Base-by-base conservation (phyloP, 2,329 filamentous ascomycete genomes). In the Botrytis squamosa region DNA sequence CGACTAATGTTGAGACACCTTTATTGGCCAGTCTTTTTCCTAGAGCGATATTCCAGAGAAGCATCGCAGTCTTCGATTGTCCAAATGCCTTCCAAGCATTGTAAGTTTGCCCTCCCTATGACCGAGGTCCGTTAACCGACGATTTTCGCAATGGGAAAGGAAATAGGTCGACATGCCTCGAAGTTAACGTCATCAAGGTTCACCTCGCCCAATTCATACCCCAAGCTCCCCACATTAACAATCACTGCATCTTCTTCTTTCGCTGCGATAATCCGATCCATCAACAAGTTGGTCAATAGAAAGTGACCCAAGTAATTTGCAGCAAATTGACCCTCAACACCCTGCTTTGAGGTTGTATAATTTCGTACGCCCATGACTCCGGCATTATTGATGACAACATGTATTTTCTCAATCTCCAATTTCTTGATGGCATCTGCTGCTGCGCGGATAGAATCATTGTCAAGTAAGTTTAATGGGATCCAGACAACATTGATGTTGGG, bases 331-430 rank as follows among this genome's bases (percentile, higher is more conserved):
- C 73, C 70, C 71, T 82, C 85, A 57, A 82, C 77, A 0, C 84
- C 84, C 63, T 86, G 84, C 0, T 75, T 74, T 0, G 82, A 82
- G 12, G 78, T 74, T 20, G 74, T 73, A 1, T 74, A 74, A 22
- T 77, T 81, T 0, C 78, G 76, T 3, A 80, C 70, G 2, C 79
- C 83, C 84, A 85, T 85, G 66, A 85, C 80, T 0, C 78, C 81
- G 0, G 84, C 84, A 72, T 84, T 85, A 73, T 85, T 85, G 22
- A 85, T 81, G 10, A 85, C 72, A 8, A 84, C 79, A 55, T 85
- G 82, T 25, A 85, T 80, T 9, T 75, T 74, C 12, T 40, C 59
- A 75, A 78, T 59, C 0, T 83, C 79, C 78, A 81, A 82, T 0
- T 8, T 38, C 25, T 62, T 44, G 44, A 73, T 63, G 6, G 29